Evolutionary conservation across 768 basidiomycete species (phyloP), one percentile per base, ranked within the genome.

Genomic region (Strobilomyces dryophilus): DNA sequence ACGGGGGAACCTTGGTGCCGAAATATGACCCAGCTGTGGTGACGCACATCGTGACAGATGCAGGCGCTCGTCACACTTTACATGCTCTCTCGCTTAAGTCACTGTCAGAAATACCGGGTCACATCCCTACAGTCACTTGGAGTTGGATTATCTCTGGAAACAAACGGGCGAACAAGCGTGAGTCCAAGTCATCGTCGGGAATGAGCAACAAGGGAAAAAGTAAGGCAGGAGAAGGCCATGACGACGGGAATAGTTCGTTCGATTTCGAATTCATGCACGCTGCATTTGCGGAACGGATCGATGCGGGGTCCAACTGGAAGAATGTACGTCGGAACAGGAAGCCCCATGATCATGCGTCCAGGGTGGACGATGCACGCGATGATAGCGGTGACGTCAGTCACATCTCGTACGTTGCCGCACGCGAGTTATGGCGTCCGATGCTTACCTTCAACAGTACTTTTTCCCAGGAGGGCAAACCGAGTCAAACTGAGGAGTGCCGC

Each of bases 1-100:
- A 80, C 56, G 89, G 89, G 11, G 89, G 80, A 41, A 79, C 75
- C 20, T 70, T 91, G 24, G 67, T 80, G 36, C 76, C 85, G 3
- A 71, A 60, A 34, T 91, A 79, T 60, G 82, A 90, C 56, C 70
- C 80, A 3, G 55, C 61, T 5, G 55, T 65, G 8, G 79, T 85
- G 27, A 89, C 89, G 4, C 85, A 89, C 60, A 83, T 92, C 48
- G 74, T 91, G 31, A 81, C 82, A 8, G 82, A 81, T 47, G 59
- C 61, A 2, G 56, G 54, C 18, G 44, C 61, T 53, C 61, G 57
- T 26, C 51, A 55, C 6, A 68, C 74, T 3, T 50, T 72, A n/a
- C 57, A 49, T 15, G 67, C 75, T 1, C 68, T 85, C 4, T 80
- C 80, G 1, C 61, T 85, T 20, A 80, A 75, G 58, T 67, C 54